phyloP scores from a whole-genome alignment of 1,139 yeast genomes.

The Suhomyces ambrosiae region DNA sequence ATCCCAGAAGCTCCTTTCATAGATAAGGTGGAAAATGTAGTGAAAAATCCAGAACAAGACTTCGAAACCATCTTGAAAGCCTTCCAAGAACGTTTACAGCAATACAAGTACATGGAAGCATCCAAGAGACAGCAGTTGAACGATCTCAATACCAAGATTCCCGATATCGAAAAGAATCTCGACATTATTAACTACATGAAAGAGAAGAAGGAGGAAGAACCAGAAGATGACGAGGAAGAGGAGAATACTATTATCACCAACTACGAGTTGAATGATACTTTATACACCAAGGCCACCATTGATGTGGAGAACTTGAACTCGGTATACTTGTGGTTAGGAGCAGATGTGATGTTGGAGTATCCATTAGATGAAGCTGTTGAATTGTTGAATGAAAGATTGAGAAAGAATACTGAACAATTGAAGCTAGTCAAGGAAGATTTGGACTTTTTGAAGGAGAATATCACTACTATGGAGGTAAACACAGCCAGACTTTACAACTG shows the following conservation, averaged over 20 bases:
- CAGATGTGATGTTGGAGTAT: constrained; percentile 96
- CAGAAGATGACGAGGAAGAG: constrained; percentile 26
- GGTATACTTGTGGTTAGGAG: constrained; percentile 93
- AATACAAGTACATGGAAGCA: constrained; percentile 85
- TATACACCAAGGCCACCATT: constrained; percentile 80
- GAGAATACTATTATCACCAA: constrained; percentile 60
- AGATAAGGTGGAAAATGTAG: constrained; percentile 75
- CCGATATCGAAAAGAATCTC: constrained; percentile 85
- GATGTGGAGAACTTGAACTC: constrained; percentile 46
- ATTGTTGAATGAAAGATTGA: constrained; percentile 63
- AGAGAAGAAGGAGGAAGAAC: constrained; percentile 38
- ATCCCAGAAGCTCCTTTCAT: constrained; percentile 97
- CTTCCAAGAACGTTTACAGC: constrained; percentile 78
- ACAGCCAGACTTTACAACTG: constrained; percentile 94
- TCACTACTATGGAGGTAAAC: constrained; percentile 97
- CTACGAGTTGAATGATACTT: constrained; percentile 90
- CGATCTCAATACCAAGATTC: constrained; percentile 74
- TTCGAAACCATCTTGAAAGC: constrained; percentile 67
- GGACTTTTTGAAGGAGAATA: constrained; percentile 85
- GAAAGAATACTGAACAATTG: constrained; percentile 62
- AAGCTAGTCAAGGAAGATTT: constrained; percentile 75
- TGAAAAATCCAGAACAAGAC: constrained; percentile 65
- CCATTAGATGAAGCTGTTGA: constrained; percentile 84
- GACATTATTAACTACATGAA: constrained; percentile 67
- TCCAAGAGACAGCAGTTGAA: constrained; percentile 71